A percentile compares a stretch with the other conserved stretches of the same genome.
Conservation (phyloP, 2,329 filamentous ascomycete species). For the Phoma sp. region DNA sequence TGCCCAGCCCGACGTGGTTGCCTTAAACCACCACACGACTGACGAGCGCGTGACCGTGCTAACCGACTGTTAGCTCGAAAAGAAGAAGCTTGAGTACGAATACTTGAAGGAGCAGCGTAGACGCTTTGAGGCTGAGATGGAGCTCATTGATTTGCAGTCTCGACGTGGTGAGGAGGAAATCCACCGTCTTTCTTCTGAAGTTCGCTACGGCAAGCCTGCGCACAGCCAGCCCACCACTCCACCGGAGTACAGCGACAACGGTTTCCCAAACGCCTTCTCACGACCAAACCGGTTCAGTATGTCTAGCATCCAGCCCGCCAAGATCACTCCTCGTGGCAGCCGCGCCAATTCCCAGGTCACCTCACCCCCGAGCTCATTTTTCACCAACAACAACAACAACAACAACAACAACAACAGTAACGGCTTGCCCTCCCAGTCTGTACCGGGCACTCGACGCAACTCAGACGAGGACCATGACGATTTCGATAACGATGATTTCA, state of each 20-base stretch:
- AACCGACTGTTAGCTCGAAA: slow-evolving; percentile 73
- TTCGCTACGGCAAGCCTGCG: slow-evolving; percentile 68
- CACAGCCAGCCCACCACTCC: slow-evolving; percentile 96
- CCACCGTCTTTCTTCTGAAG: slow-evolving; percentile 81
- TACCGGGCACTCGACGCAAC: slow-evolving; percentile 85
- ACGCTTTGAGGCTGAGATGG: slow-evolving; percentile 91
- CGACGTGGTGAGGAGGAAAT: slow-evolving; percentile 84
- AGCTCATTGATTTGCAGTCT: slow-evolving; percentile 84
- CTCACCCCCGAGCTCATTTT: slow-evolving; percentile 68
- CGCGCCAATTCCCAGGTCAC: slow-evolving; percentile 81
- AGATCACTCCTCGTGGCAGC: slow-evolving; percentile 70
- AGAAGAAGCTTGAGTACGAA: slow-evolving; percentile 93
- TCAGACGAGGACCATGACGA: slow-evolving; percentile 87
- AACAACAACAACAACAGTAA: slow-evolving; percentile 56
- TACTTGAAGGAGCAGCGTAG: slow-evolving; percentile 87
- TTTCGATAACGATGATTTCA: slow-evolving; percentile 75
- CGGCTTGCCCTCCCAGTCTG: slow-evolving; percentile 79
- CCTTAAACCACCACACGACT: slow-evolving; percentile 19
- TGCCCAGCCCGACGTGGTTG: slow-evolving; percentile 23
- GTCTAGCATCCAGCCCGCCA: slow-evolving; percentile 76
- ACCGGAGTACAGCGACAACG: slow-evolving; percentile 85
- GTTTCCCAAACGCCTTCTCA: slow-evolving; percentile 81
- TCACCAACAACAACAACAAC: slow-evolving; percentile 55
- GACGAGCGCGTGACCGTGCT: slow-evolving; percentile 33
- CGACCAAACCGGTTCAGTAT: slow-evolving; percentile 88